These are phyloP conservation scores for Angomonas ambiguus DNA, from an alignment of 208 protist species.

Conservation along the genomic window DNA sequence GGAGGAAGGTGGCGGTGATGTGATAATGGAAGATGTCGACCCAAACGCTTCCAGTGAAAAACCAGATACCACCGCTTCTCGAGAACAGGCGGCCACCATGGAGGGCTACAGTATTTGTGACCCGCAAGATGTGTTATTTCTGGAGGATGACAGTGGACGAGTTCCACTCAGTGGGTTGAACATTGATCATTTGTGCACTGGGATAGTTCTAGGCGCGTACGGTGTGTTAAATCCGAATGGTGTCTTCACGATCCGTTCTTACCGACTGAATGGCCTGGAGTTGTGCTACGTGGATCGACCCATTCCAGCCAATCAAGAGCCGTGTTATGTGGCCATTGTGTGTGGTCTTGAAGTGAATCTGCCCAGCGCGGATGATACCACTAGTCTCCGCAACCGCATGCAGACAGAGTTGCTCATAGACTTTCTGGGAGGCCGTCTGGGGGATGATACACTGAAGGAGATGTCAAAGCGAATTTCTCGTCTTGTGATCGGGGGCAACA, in stretches of 20 bases:
- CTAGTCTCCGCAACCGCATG: slow-evolving; percentile 21
- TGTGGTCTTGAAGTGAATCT: slow-evolving; percentile 53
- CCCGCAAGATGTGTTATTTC: slow-evolving; percentile 54
- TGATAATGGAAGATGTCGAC: slow-evolving; percentile 16
- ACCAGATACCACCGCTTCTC: slow-evolving; percentile 9
- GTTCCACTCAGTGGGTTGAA: slow-evolving; percentile 54
- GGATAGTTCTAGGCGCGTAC: slow-evolving; percentile 69
- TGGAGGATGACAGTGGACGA: slow-evolving; percentile 84
- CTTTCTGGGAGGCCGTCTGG: slow-evolving; percentile 69
- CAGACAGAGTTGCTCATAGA: slow-evolving; percentile 72
- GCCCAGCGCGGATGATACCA: slow-evolving; percentile 8
- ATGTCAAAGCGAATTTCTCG: slow-evolving; percentile 56
- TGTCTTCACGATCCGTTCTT: slow-evolving; percentile 50
- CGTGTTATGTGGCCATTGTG: slow-evolving; percentile 84
- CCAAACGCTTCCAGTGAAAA: slow-evolving; percentile 13
- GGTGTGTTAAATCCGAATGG: slow-evolving; percentile 66
- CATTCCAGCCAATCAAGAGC: slow-evolving; percentile 17
- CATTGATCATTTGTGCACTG: slow-evolving; percentile 63
- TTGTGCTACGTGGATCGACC: slow-evolving; percentile 45
- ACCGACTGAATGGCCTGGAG: slow-evolving; percentile 43
- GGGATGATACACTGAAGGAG: slow-evolving; percentile 29
- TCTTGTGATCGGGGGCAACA: slow-evolving; percentile 83
- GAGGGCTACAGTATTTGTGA: slow-evolving; percentile 52
- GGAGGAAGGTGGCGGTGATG: slow-evolving; percentile 27
- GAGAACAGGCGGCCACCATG: slow-evolving; percentile 20